Evolutionary conservation across 768 basidiomycete species (phyloP), one percentile per base, ranked within the genome.

Genomic region (Mycena galericulata): DNA sequence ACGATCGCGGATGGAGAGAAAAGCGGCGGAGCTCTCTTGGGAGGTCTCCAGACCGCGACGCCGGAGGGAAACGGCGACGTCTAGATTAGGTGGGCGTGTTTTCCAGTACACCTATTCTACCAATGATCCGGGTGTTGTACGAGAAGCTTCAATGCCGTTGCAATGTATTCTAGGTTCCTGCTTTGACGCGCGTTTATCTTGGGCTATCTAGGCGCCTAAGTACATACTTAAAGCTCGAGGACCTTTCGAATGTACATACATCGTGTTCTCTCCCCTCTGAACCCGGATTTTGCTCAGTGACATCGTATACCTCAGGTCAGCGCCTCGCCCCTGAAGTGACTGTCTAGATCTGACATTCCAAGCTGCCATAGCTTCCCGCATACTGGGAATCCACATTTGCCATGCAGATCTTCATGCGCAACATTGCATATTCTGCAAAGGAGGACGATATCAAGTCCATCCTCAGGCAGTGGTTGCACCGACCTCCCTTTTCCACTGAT

Each of bases 21-120:
- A 68, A 77, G 55, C 77, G 76, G 41, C 79, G 75, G 47, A 79
- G 81, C 81, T 74, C 76, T 77, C 36, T 76, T 76, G 57, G 74
- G 74, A 62, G 80, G 79, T 67, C 64, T 66, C 20, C 66, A 51
- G 63, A 70, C 63, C 54, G 62, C 12, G 77, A 76, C 43, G 75
- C 81, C 66, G 77, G 80, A 49, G 87, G 85, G 43, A 90, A 90
- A 72, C 86, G 88, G 68, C 81, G 89, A 73, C 85, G 89, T 65
- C 71, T 89, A 70, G 88, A 89, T 70, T 89, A 81, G 79, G 66
- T 68, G 53, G 67, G 62, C 61, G 41, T 43, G 26, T 68, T 68
- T 36, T 59, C 41, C 56, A 51, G 41, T 62, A 53, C 30, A 46
- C 45, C 41, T 65, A 53, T 65, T 43, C 32, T 69, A 65, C 63